These are phyloP conservation scores for Aspergillus asperescens DNA, from an alignment of 495 filamentous ascomycete species.

Conservation along the genomic window DNA sequence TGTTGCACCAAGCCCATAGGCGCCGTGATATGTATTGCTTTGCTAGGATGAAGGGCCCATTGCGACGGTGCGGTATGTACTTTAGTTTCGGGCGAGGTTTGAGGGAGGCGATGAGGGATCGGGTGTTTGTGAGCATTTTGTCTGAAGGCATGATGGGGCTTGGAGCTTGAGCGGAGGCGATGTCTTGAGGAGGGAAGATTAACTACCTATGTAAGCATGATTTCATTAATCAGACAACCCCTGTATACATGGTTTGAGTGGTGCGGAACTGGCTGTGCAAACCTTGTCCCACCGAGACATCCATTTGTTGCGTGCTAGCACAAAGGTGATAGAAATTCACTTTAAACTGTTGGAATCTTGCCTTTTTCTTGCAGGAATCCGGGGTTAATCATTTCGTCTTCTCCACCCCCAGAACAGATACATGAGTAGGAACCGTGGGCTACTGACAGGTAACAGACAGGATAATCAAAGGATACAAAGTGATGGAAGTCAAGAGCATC, in stretches of 20 bases:
- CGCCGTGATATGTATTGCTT: neutral
- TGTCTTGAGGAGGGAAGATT: neutral
- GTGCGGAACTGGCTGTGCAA: neutral
- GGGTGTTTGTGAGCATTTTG: neutral
- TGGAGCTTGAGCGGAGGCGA: neutral
- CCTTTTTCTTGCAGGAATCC: neutral
- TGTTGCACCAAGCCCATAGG: neutral
- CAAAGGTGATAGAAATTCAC: neutral
- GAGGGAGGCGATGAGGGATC: neutral
- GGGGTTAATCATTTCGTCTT: neutral
- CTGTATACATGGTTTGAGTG: neutral
- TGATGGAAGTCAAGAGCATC: no score
- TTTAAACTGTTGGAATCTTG: neutral
- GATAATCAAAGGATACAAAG: no score
- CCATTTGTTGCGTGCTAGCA: neutral
- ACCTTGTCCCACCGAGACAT: neutral
- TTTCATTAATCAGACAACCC: neutral
- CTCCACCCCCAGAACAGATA: neutral
- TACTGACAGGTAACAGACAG: neutral
- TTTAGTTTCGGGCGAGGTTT: slow-evolving; percentile 2
- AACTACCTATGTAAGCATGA: neutral
- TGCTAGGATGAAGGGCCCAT: neutral
- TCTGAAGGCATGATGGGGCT: neutral
- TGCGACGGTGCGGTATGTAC: slow-evolving; percentile 1
- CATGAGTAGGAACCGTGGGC: neutral